Base-by-base conservation (phyloP, 1,139 yeast genomes). In the Wickerhamomyces sp. region DNA sequence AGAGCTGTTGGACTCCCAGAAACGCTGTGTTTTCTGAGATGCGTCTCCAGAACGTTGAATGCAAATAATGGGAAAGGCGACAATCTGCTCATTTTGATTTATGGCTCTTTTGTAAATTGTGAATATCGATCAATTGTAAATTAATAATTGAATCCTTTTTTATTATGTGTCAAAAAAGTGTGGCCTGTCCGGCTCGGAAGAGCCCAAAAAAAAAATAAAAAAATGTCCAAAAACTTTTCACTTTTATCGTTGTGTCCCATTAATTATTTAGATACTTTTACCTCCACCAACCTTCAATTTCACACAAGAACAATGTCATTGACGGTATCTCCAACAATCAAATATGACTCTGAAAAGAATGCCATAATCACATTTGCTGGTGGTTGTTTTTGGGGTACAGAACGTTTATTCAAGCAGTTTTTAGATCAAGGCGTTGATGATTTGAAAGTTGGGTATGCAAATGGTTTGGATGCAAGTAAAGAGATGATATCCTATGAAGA, bases 351-450 rank as follows among this genome's bases (percentile, higher is more conserved):
- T 6, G 52, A 62, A 8, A 60, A 63, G 7, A 67, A 82, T 40
- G 69, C 74, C 50, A 53, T 79, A 27, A 62, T 81, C 42, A 81
- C 88, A 0, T 66, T 83, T 32, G 89, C 86, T 2, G 88, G 85
- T 3, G 91, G 93, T 4, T 90, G 97, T 62, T 90, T 89, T 71
- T 90, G 97, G 96, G 96, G 96, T 13, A 87, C 85, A 7, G 97
- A 91, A 60, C 83, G 83, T 57, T 80, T 89, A 29, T 89, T 78
- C 68, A 68, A 81, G 49, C 84, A 84, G 59, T 84, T 82, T 54
- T 64, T 62, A 10, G 60, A 67, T 44, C 79, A 77, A 58, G 89
- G 88, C 7, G 65, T 90, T 18, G 61, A 81, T 18, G 96, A 86
- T 60, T 72, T 81, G 44, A 80, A 77, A 59, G 96, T 89, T 11